phyloP scores from a whole-genome alignment of 345 rosid species.

The Brassica nigra region DNA sequence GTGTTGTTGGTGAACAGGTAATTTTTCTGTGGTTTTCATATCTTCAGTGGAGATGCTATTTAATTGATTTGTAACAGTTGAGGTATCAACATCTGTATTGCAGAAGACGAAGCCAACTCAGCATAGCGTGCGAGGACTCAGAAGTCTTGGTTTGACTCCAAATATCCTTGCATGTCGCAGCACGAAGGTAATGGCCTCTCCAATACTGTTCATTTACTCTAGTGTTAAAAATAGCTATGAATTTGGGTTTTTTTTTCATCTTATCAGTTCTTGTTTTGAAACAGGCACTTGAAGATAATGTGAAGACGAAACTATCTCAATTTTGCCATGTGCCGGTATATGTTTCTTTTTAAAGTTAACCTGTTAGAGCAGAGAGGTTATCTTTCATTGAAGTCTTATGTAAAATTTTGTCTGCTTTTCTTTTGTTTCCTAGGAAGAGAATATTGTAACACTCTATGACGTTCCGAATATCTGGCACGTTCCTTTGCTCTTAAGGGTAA shows the following conservation, averaged over 20 bases:
- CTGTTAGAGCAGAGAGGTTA: not conserved
- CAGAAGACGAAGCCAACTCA: slow-evolving; percentile 99
- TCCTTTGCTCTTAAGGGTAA: slow-evolving; percentile 81
- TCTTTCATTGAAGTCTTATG: not conserved
- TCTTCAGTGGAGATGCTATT: not conserved
- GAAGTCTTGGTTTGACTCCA: slow-evolving; percentile 91
- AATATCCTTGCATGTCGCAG: slow-evolving; percentile 96
- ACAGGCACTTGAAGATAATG: slow-evolving; percentile 85
- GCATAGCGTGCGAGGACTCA: slow-evolving; percentile 87
- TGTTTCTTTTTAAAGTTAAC: not conserved
- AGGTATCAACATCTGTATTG: slow-evolving; percentile 17
- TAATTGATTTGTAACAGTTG: not conserved
- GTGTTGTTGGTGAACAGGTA: slow-evolving; percentile 98
- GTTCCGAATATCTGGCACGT: slow-evolving; percentile 96
- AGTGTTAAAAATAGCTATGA: not conserved
- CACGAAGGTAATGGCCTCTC: slow-evolving; percentile 55
- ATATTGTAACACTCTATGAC: slow-evolving; percentile 77
- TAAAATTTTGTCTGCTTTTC: slow-evolving; percentile 18
- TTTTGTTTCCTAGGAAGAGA: slow-evolving; percentile 59
- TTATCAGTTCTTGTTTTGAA: slow-evolving; percentile 25
- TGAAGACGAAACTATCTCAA: slow-evolving; percentile 75
- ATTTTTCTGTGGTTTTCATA: slow-evolving; percentile 7
- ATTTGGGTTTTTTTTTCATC: slow-evolving; percentile 21
- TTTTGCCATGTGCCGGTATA: slow-evolving; percentile 96
- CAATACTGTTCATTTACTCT: not conserved